Conservation (phyloP, 768 basidiomycete genomes). For the Tylopilus cervinicoccineus region DNA sequence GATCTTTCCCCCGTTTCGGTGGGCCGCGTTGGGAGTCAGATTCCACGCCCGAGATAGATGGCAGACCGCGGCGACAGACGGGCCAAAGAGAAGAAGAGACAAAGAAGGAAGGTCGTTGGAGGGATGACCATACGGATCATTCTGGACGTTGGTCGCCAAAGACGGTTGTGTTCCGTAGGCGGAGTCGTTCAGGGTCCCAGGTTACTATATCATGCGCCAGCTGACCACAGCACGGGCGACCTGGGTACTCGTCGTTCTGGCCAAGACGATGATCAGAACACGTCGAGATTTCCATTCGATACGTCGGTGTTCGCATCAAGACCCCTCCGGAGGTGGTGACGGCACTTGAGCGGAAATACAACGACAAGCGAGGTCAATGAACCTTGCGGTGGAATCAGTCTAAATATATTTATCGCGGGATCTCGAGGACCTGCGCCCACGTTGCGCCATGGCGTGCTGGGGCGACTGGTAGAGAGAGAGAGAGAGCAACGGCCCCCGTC, state of each 20-base stretch:
- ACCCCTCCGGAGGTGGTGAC: neutral
- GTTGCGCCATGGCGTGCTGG: neutral
- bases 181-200: slow-evolving; percentile 15
- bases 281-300: no score
- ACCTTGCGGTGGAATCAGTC: no score
- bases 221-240: no score
- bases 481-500: no score
- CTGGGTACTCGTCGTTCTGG: no score
- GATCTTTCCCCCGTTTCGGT: slow-evolving; percentile 8
- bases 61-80: slow-evolving; percentile 23
- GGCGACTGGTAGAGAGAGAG: no score
- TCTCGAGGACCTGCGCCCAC: neutral
- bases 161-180: neutral
- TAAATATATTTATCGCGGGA: no score
- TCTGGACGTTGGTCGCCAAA: slow-evolving; percentile 2
- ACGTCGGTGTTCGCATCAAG: no score
- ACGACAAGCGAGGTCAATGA: slow-evolving; percentile 9
- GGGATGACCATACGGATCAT: slow-evolving; percentile 7
- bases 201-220: neutral
- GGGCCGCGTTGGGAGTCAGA: neutral
- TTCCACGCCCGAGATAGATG: slow-evolving; percentile 8
- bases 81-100: slow-evolving; percentile 7
- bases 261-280: no score
- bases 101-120: slow-evolving; percentile 9
- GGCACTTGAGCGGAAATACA: slow-evolving; percentile 28